Base-by-base conservation (phyloP, 495 filamentous ascomycete genomes). In the Sordaria brevicollis region DNA sequence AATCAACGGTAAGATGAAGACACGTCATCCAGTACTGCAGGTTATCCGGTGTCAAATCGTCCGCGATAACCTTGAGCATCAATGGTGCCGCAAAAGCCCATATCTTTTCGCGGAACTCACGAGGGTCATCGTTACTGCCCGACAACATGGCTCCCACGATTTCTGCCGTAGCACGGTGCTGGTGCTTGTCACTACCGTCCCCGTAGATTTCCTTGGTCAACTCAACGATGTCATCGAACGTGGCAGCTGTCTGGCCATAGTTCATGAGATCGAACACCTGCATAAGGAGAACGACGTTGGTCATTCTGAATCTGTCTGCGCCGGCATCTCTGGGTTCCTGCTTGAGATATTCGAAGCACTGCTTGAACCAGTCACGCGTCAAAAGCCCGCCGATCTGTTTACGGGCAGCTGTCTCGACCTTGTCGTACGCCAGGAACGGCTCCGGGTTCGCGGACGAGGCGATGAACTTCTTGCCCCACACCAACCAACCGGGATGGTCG, bases 401-500 rank as follows among this genome's bases (percentile, higher is more conserved):
- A n/a, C 93, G 89, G 25, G 89, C 88, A 1, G 86, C 84, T 76
- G 80, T 88, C 76, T 99, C 96, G 4, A 91, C 80, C 19, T 92
- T 90, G 74, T 99, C 95, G 76, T 93, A 98, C 69, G 89, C 88
- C 19, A 93, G 81, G 71, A 90, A 91, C 57, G 84, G 85, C 35
- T 83, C 84, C 15, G 91, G 86, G 43, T 90, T 88, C 8, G 90
- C 89, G 69, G 87, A 87, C 75, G 88, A 92, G 2, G 89, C 94
- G 31, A 87, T 88, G 85, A 98, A 92, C 10, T 84, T 86, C 76
- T 96, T 90, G 13, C 87, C 88, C 95, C 95, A 99, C 7, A 95
- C 92, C n/a, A 99, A 86, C 95, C 95, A 99, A 31, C 95, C 95
- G 10, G 94, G 92, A 79, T 96, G 91, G 76, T 97, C 94, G 68